Conservation (phyloP, 371 early-diverging fungal genomes). For the Batrachochytrium dendrobatidis region DNA sequence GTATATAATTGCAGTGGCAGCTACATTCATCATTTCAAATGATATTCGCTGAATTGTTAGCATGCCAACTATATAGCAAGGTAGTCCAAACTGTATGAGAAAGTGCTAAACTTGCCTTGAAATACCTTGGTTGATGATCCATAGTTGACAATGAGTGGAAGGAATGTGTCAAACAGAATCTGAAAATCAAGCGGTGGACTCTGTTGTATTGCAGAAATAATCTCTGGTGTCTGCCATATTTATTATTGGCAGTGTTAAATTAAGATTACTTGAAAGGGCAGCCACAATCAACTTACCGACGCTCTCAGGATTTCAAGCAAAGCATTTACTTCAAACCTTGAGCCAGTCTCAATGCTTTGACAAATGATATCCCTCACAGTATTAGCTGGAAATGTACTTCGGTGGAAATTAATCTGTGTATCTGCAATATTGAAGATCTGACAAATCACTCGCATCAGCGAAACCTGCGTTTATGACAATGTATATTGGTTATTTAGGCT, state of each 20-base stretch:
- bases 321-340: no score
- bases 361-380: neutral
- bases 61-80: neutral
- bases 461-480: no score
- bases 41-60: neutral
- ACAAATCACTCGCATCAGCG: neutral
- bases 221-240: slow-evolving; percentile 4
- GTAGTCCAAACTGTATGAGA: neutral
- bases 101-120: slow-evolving; percentile 7
- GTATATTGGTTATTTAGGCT: no score
- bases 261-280: no score
- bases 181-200: slow-evolving; percentile 24
- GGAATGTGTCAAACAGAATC: slow-evolving; percentile 16
- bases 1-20: neutral
- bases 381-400: neutral
- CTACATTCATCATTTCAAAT: neutral
- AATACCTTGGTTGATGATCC: slow-evolving; percentile 16
- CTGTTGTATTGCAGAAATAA: slow-evolving; percentile 8
- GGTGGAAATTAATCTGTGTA: slow-evolving; percentile 1
- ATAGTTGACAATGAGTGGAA: slow-evolving; percentile 18
- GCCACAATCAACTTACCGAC: no score
- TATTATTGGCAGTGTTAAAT: neutral
- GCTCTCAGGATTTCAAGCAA: no score
- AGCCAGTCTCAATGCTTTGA: neutral
- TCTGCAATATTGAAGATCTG: slow-evolving; percentile 1